These are phyloP conservation scores for Porcisia deanei DNA, from an alignment of 208 protist genomes.

Conservation along the genomic window DNA sequence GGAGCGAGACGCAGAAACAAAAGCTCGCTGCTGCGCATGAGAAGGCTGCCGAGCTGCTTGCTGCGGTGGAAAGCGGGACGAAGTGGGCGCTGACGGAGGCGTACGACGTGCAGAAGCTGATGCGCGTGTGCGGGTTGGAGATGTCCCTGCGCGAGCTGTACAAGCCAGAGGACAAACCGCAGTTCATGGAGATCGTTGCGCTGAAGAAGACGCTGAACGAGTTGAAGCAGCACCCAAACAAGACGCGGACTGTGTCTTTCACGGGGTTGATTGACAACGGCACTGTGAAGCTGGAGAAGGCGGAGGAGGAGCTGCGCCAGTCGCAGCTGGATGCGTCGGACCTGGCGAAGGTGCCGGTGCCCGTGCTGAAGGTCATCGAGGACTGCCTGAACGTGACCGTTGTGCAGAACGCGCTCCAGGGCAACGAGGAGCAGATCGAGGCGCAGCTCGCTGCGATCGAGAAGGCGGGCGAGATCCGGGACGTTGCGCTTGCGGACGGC, in stretches of 20 bases:
- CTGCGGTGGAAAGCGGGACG: conserved; percentile 72
- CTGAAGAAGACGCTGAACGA: conserved; percentile 83
- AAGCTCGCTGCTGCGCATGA: conserved; percentile 75
- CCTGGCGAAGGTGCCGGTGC: conserved; percentile 63
- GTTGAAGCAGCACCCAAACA: conserved; percentile 80
- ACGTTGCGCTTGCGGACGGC: conserved; percentile 78
- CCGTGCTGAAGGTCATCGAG: conserved; percentile 73
- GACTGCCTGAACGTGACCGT: conserved; percentile 84
- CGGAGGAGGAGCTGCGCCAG: conserved; percentile 66
- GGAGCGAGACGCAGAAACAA: conserved; percentile 80
- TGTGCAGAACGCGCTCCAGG: conserved; percentile 73
- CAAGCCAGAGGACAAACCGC: conserved; percentile 83
- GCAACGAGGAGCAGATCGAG: conserved; percentile 77
- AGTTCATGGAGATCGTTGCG: conserved; percentile 79
- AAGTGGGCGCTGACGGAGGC: conserved; percentile 85
- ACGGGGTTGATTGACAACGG: conserved; percentile 79
- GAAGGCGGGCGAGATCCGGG: conserved; percentile 82
- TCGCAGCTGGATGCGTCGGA: conserved; percentile 72
- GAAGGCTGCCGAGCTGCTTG: conserved; percentile 74
- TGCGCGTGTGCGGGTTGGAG: conserved; percentile 64
- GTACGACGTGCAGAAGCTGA: conserved; percentile 84
- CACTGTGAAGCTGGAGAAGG: conserved; percentile 82
- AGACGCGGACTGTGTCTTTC: conserved; percentile 80
- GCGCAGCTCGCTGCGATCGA: conserved; percentile 82
- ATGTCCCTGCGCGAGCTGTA: conserved; percentile 84